Evolutionary conservation across 148 eudicot species (phyloP), one percentile per base, ranked within the genome.

Genomic region (Dianthus caryophyllus): DNA sequence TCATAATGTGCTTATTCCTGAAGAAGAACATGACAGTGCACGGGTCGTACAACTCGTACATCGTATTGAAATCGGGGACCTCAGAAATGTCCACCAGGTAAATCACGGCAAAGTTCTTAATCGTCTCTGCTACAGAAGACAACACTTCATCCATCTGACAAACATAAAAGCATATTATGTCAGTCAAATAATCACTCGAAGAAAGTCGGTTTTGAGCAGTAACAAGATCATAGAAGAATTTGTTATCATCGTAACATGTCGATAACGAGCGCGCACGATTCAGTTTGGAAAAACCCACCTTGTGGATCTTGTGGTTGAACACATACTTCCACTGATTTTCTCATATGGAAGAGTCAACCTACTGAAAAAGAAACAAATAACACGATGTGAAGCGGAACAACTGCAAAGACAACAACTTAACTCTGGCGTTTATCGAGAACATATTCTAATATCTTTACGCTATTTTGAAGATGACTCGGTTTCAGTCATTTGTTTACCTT

Each of bases 81-180:
- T 66, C 65, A 5, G 65, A 43, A 65, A 57, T 65, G 66, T 65
- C 76, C 59, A 73, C 76, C 1, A 66, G 36, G 39, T 73, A 73
- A 16, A 56, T 73, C 70, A 66, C 70, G 9, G 70, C 75, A 47
- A 55, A 72, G 49, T 65, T 65, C 67, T 72, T 72, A 24, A 72
- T 46, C 5, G 64, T 56, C 56, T 72, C 75, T 1, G 70, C 75
- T 3, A 72, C 75, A 6, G 75, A 43, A 31, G 75, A 70, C 21
- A 72, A 29, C 48, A 72, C 75, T 72, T 72, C 70, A 57, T 72
- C 75, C 75, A 72, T 72, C 75, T 72, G 69, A 69, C 27, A n/a
- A 1, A 27, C 4, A 43, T 33, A 10, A 69, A 30, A 41, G 2
- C 0, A 26, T 17, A 48, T 5, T 17, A 48, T 5, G 22, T 48